Base-by-base conservation (phyloP, 768 basidiomycete species). In the Amanita jacksonii region DNA sequence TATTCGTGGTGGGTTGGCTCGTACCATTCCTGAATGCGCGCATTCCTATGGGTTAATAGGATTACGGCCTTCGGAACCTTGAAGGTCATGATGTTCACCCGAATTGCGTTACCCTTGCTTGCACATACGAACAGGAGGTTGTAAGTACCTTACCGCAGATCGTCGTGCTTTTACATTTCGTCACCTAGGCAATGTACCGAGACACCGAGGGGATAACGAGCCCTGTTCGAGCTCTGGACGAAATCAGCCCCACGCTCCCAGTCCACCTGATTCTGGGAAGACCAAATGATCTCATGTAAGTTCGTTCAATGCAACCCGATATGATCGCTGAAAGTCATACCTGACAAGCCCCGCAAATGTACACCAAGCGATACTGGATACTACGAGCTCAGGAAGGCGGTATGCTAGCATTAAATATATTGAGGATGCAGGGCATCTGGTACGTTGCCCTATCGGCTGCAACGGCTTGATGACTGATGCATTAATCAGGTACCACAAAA, bases 61-160 rank as follows among this genome's bases (percentile, higher is more conserved):
- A 64, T 54, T 59, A 73, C 51, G 79, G 68, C 3, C 57, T 79
- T 4, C 62, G 64, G 45, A 51, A 57, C 32, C 65, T 64, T 30
- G 60, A 67, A 38, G 62, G 58, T 1, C n/a, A n/a, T n/a, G n/a
- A n/a, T n/a, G n/a, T 55, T 48, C 2, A 56, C 52, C 16, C 54
- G 46, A 15, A 51, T 57, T 12, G 20, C 1, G 65, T 77, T 31
- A 69, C 69, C 1, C 59, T 82, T 3, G 73, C 74, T 5, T 84
- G 81, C 50, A 72, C 69, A 1, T 70, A 72, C 16, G 68, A 79
- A 33, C 77, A 84, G 54, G 81, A 85, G 62, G 69, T 66, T 38
- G 79, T 81, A 50, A 46, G 73, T 61, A 6, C 10, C 23, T 6
- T 19, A 8, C 20, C n/a, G 12, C 5, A 36, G 45, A 9, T 32